These are phyloP conservation scores for Achlya hypogyna DNA, from an alignment of 352 stramenopile species.

Conservation along the genomic window DNA sequence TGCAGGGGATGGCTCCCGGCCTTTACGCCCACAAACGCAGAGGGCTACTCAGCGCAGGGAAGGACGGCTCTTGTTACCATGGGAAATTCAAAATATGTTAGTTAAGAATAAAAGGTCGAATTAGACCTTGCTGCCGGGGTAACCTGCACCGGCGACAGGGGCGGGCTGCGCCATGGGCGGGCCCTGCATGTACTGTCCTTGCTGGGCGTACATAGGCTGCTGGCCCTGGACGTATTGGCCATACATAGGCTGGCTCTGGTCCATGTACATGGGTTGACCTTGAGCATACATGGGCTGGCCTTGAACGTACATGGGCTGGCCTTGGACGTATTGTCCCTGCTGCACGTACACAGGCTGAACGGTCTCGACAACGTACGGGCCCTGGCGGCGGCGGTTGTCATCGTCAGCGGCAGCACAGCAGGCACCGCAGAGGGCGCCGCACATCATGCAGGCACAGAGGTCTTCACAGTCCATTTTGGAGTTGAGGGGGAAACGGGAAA, in stretches of 20 bases:
- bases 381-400: constrained; percentile 29
- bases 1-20: too few relatives aligned
- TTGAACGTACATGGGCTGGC: not conserved
- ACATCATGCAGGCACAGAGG: constrained; percentile 70
- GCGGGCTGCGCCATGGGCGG: not conserved
- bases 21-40: not conserved
- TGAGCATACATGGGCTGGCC: constrained; percentile 1
- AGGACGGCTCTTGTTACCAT: not conserved
- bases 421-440: constrained; percentile 58
- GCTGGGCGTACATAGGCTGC: not conserved
- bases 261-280: not conserved
- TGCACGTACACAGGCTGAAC: constrained; percentile 39
- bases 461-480: constrained; percentile 53
- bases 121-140: not conserved
- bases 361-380: constrained; percentile 28
- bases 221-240: not conserved
- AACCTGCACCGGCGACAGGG: too few relatives aligned
- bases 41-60: not conserved
- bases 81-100: too few relatives aligned
- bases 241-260: constrained; percentile 1
- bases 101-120: not conserved
- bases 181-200: not conserved
- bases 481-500: not conserved
- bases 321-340: not conserved
- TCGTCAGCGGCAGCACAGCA: constrained; percentile 48